These are phyloP conservation scores for Tylopilus vinaceipallidus DNA, from an alignment of 768 basidiomycete genomes.

Conservation along the genomic window DNA sequence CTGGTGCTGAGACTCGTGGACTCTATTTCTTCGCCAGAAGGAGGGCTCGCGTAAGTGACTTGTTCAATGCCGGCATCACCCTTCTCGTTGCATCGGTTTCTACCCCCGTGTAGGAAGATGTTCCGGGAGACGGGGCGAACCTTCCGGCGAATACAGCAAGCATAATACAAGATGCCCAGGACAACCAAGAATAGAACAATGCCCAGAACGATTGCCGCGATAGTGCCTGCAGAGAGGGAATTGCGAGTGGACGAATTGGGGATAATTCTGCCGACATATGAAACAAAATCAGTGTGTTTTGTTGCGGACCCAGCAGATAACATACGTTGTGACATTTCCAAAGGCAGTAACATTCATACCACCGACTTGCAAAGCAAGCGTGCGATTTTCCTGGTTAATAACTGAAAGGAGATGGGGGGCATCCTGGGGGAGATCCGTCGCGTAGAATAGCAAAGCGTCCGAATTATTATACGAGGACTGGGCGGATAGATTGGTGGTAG, in stretches of 20 bases:
- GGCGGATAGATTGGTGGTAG: conserved; percentile 46
- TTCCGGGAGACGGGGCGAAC: conserved; percentile 27
- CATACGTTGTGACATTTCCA: conserved; percentile 34
- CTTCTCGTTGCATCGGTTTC: not conserved
- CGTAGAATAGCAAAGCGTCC: conserved; percentile 59
- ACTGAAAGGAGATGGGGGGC: conserved; percentile 50
- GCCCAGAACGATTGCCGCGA: conserved; percentile 64
- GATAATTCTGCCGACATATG: conserved; percentile 12
- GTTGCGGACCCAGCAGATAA: not conserved
- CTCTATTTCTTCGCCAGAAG: conserved; percentile 26
- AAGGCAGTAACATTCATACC: conserved; percentile 50
- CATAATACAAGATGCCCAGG: conserved; percentile 41
- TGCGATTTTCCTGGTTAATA: conserved; percentile 52
- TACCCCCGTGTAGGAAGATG: not conserved
- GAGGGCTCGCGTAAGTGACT: conserved; percentile 3
- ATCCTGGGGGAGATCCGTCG: conserved; percentile 55
- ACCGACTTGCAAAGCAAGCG: conserved; percentile 46
- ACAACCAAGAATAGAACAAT: conserved; percentile 51
- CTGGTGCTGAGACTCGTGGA: conserved; percentile 28
- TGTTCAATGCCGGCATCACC: conserved; percentile 10
- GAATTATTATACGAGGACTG: conserved; percentile 51
- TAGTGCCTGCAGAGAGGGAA: conserved; percentile 50
- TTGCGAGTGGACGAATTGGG: conserved; percentile 13
- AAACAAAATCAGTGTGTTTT: not conserved
- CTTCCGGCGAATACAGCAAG: conserved; percentile 49